Conservation (phyloP, 495 filamentous ascomycete species). For the Lentithecium fluviatile region DNA sequence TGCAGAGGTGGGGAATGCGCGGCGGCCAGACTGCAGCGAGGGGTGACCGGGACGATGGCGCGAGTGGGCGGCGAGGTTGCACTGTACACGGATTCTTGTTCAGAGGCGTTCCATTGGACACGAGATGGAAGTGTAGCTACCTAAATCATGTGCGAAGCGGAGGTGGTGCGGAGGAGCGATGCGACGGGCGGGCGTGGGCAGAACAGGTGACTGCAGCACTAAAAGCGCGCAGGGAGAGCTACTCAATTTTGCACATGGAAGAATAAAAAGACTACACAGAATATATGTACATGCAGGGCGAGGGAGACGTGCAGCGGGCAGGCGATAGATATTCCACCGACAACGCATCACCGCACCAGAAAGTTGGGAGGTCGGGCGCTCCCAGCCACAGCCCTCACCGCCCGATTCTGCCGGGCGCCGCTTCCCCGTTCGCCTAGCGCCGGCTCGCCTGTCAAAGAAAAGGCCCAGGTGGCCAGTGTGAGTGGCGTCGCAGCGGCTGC, state of each 20-base stretch:
- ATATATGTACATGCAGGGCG: neutral
- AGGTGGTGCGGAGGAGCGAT: constrained; percentile 14
- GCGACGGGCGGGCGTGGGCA: neutral
- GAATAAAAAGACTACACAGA: neutral
- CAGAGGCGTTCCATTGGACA: neutral
- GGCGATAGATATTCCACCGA: neutral
- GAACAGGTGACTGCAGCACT: neutral
- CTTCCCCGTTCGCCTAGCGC: neutral
- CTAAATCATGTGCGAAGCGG: constrained; percentile 5
- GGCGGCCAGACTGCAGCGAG: neutral
- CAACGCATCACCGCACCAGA: neutral
- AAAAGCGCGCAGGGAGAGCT: neutral
- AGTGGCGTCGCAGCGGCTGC: too few relatives aligned
- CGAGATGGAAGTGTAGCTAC: constrained; percentile 2
- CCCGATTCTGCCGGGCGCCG: neutral
- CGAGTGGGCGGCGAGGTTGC: neutral
- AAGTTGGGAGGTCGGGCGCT: neutral
- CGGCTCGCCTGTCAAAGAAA: neutral
- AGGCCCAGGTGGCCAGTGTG: too few relatives aligned
- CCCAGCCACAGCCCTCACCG: neutral
- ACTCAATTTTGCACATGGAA: neutral
- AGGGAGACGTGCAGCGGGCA: neutral
- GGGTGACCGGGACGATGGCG: neutral
- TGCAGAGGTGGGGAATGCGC: neutral
- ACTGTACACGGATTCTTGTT: constrained; percentile 3